These are phyloP conservation scores for Fusarium sp. DNA, from an alignment of 2,329 filamentous ascomycete genomes.

Conservation along the genomic window DNA sequence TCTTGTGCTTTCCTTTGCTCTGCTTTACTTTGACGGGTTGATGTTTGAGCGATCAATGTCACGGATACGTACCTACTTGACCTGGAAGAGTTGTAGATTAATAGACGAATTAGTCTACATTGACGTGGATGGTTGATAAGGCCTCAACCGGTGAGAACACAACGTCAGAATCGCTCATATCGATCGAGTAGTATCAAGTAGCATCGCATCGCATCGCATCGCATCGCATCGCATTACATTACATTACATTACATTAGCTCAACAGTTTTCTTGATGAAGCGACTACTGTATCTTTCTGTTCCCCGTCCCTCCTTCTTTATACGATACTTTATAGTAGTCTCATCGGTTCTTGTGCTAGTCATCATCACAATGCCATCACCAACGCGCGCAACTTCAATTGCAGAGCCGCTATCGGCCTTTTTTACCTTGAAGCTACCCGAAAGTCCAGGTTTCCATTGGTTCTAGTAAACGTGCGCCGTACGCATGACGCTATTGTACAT, in stretches of 20 bases:
- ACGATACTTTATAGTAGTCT: not conserved
- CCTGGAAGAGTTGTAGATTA: not conserved
- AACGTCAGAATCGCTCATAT: constrained; percentile 11
- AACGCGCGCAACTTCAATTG: constrained; percentile 32
- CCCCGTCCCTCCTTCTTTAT: not conserved
- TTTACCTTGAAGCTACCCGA: constrained; percentile 36
- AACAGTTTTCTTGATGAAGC: constrained; percentile 19
- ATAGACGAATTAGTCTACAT: constrained; percentile 9
- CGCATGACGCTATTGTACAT: constrained; percentile 48
- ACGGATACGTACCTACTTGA: not conserved
- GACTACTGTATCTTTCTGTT: not conserved
- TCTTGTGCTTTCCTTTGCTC: constrained; percentile 12
- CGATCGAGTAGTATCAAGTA: not conserved
- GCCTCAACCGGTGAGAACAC: constrained; percentile 31
- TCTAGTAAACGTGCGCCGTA: constrained; percentile 27
- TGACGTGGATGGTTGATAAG: constrained; percentile 28
- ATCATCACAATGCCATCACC: constrained; percentile 37
- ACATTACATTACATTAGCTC: constrained; percentile 19
- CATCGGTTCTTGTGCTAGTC: constrained; percentile 14
- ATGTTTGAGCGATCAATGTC: not conserved
- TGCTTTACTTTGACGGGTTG: not conserved
- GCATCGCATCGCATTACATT: not conserved
- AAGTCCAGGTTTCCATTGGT: constrained; percentile 35
- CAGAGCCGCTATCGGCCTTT: constrained; percentile 34
- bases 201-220: not conserved